These are phyloP conservation scores for Suillus paluster DNA, from an alignment of 768 basidiomycete genomes.

Conservation along the genomic window DNA sequence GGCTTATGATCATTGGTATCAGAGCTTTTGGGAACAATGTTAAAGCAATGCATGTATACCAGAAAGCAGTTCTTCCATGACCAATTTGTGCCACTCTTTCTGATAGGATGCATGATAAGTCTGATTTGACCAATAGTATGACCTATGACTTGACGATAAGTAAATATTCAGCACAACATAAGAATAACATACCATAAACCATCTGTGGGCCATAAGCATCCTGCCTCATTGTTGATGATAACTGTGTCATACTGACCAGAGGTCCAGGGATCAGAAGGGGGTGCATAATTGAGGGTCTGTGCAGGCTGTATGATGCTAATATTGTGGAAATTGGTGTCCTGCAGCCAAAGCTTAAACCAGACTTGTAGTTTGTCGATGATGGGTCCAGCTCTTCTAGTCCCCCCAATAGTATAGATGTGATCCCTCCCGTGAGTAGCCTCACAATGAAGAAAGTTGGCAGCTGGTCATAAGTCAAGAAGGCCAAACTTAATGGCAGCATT, in stretches of 20 bases:
- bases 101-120: slow-evolving; percentile 4
- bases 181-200: background rate
- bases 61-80: slow-evolving; percentile 25
- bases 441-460: background rate
- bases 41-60: slow-evolving; percentile 31
- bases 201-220: background rate
- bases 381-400: background rate
- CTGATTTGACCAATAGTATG: slow-evolving; percentile 8
- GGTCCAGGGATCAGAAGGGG: slow-evolving; percentile 1
- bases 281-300: slow-evolving; percentile 1
- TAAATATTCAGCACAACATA: background rate
- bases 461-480: too few species aligned
- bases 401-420: background rate
- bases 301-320: background rate
- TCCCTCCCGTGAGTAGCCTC: background rate
- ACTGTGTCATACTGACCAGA: slow-evolving; percentile 5
- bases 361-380: slow-evolving; percentile 22
- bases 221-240: background rate
- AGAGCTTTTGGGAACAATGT: slow-evolving; percentile 12
- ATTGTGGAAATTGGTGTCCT: background rate
- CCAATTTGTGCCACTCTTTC: background rate
- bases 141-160: background rate
- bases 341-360: slow-evolving; percentile 23
- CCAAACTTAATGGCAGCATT: slow-evolving; percentile 20
- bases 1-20: slow-evolving; percentile 17